Conservation (phyloP, 2,329 filamentous ascomycete genomes). For the Xenoacremonium recifei region DNA sequence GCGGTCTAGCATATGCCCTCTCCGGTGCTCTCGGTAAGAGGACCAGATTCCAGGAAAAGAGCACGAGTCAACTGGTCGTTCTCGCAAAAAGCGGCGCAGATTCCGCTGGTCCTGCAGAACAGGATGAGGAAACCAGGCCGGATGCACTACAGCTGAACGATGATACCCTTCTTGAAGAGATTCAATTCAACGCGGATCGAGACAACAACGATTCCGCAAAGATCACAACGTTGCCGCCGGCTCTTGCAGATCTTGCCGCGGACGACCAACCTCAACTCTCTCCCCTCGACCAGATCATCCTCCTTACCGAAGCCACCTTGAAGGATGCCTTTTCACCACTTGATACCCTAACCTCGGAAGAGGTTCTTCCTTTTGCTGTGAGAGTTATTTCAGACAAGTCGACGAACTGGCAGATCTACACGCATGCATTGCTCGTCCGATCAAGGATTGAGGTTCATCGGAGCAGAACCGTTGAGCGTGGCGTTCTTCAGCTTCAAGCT, state of each 20-base stretch:
- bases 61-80: conserved; percentile 85
- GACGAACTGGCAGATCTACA: conserved; percentile 98
- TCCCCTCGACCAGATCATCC: conserved; percentile 84
- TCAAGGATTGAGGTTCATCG: conserved; percentile 87
- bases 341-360: conserved; percentile 86
- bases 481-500: conserved; percentile 88
- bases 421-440: conserved; percentile 84
- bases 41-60: conserved; percentile 76
- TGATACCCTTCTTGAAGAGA: conserved; percentile 86
- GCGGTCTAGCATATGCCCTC: conserved; percentile 76
- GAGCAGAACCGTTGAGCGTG: conserved; percentile 83
- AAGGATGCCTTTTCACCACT: conserved; percentile 83
- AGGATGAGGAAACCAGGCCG: conserved; percentile 43
- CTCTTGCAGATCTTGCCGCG: conserved; percentile 66
- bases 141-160: conserved; percentile 80
- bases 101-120: conserved; percentile 17
- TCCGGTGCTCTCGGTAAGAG: conserved; percentile 85
- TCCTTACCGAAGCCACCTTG: conserved; percentile 83
- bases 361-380: conserved; percentile 86
- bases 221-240: conserved; percentile 50
- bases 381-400: conserved; percentile 85
- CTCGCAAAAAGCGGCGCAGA: conserved; percentile 69
- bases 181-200: conserved; percentile 67
- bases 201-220: conserved; percentile 36
- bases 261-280: conserved; percentile 79